Base-by-base conservation (phyloP, 495 filamentous ascomycete species). In the Penicillium riverlandense region DNA sequence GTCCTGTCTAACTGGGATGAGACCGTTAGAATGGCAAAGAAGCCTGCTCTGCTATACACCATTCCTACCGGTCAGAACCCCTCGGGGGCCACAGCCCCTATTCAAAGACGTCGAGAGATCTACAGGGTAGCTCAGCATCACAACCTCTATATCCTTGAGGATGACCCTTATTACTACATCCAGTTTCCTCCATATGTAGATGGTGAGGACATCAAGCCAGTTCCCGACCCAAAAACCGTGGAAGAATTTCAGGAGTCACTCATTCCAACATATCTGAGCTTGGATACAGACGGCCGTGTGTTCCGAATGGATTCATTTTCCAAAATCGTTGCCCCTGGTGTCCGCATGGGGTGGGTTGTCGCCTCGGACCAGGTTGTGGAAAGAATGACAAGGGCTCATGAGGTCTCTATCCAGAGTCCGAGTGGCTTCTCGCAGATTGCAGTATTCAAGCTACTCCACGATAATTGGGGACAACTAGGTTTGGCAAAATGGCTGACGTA, bases 131-230 rank as follows among this genome's bases (percentile, higher is more conserved):
- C 80, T 22, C 80, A 83, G 59, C 85, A 86, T 64, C 86, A 95
- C 58, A 87, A 95, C 56, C 47, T 97, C 33, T 85, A 78, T 57
- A 90, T 97, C 58, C 57, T 97, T 40, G 91, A 97, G 66, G 91
- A 97, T 58, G 91, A 97, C 59, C 91, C 91, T 10, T 96, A 96
- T 65, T 97, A 53, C 38, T 48, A 34, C 29, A 11, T 53, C 12
- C 50, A 53, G 27, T 29, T 48, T 9, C 29, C 38, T 11, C 30
- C 15, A 8, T 92, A 90, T 64, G 9, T 14, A 40, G 16, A 9
- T 4, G 7, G n/a, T 6, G 31, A 28, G 22, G 32, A 32, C 15
- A 13, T 32, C 7, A 4, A 22, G 22, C 22, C 22, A 22, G 22
- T 22, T 6, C 22, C 22, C 22, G 22, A 6, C 4, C 22, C 22